Conservation (phyloP, 2,329 filamentous ascomycete genomes). For the Dichotomopilus funicola region DNA sequence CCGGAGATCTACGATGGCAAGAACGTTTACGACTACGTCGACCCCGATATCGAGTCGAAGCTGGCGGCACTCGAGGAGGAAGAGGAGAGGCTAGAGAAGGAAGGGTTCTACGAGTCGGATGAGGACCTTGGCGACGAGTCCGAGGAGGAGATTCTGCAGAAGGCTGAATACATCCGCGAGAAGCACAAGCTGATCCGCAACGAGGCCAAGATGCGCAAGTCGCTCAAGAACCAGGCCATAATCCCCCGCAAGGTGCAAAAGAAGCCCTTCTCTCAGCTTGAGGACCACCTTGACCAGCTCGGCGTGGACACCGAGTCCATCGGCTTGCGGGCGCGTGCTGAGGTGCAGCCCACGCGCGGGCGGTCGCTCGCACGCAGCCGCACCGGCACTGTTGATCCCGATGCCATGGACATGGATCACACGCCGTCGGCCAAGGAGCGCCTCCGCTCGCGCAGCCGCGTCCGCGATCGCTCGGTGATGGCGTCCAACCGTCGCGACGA, state of each 20-base stretch:
- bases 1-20: slow-evolving; percentile 92
- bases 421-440: slow-evolving; percentile 45
- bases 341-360: slow-evolving; percentile 60
- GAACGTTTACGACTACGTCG: slow-evolving; percentile 96
- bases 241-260: slow-evolving; percentile 78
- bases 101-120: slow-evolving; percentile 90
- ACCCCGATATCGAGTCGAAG: slow-evolving; percentile 93
- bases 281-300: slow-evolving; percentile 74
- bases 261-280: slow-evolving; percentile 80
- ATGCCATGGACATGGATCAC: slow-evolving; percentile 70
- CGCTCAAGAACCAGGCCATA: slow-evolving; percentile 91
- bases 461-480: slow-evolving; percentile 52
- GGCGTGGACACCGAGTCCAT: slow-evolving; percentile 78
- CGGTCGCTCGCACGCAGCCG: slow-evolving; percentile 61
- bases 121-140: slow-evolving; percentile 78
- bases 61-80: slow-evolving; percentile 88
- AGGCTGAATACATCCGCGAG: slow-evolving; percentile 92
- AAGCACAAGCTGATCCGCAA: slow-evolving; percentile 90
- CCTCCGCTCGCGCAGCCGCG: slow-evolving; percentile 67
- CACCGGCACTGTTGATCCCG: slow-evolving; percentile 55
- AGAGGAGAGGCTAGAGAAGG: slow-evolving; percentile 83
- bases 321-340: slow-evolving; percentile 60
- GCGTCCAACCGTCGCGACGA: slow-evolving; percentile 64
- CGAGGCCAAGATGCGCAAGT: slow-evolving; percentile 91
- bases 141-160: slow-evolving; percentile 78